Evolutionary conservation across 257 asterid genomes (phyloP).

Genomic region (Solanum lycopersicoides): DNA sequence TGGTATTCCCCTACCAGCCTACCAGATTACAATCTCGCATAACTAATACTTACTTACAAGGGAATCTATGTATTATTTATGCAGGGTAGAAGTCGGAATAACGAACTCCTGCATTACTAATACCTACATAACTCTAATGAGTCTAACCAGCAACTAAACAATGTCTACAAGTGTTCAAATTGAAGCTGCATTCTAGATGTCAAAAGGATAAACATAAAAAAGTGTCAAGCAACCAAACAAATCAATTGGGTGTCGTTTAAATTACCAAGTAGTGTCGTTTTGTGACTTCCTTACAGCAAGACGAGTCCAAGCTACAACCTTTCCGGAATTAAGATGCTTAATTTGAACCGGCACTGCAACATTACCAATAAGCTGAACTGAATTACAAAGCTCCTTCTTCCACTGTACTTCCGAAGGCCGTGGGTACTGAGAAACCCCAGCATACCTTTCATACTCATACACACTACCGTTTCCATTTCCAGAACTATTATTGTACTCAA

Average conservation of each 20-base stretch:
- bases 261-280: slow-evolving; percentile 61
- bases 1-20: not conserved
- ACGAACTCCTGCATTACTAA: no score
- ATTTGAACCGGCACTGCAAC: slow-evolving; percentile 67
- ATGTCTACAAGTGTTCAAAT: not conserved
- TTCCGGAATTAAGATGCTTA: slow-evolving; percentile 66
- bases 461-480: not conserved
- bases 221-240: not conserved
- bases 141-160: not conserved
- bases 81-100: no score
- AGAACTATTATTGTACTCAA: not conserved
- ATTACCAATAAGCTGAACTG: slow-evolving; percentile 69
- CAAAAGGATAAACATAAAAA: not conserved
- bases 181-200: no score
- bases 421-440: slow-evolving; percentile 15
- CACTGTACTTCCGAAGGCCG: slow-evolving; percentile 33
- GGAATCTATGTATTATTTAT: no score
- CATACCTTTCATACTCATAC: slow-evolving; percentile 1
- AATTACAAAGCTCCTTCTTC: slow-evolving; percentile 39
- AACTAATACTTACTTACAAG: not conserved
- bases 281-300: slow-evolving; percentile 80
- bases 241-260: not conserved
- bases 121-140: not conserved
- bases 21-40: not conserved
- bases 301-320: slow-evolving; percentile 68